Evolutionary conservation across 495 filamentous ascomycete species (phyloP).

Genomic region (Bryoglossum gracile): DNA sequence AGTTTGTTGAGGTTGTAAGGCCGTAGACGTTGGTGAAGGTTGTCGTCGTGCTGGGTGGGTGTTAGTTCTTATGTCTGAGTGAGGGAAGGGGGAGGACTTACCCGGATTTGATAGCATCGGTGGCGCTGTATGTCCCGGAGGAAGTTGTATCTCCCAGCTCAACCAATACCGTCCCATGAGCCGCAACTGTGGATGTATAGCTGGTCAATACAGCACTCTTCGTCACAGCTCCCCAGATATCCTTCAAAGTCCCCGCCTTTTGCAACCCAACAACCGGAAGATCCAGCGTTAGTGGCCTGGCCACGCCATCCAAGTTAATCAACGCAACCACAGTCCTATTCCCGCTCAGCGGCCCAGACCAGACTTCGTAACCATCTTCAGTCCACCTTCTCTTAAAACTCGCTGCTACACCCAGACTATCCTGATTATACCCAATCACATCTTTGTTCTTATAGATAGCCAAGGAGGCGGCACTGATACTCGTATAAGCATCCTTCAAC

Average conservation of each 20-base stretch:
- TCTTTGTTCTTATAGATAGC: slow-evolving; percentile 49
- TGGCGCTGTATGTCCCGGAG: slow-evolving; percentile 27
- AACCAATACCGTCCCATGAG: slow-evolving; percentile 35
- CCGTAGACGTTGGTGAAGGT: slow-evolving; percentile 33
- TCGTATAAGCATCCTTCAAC: slow-evolving; percentile 30
- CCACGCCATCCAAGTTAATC: slow-evolving; percentile 33
- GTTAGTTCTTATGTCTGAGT: background rate
- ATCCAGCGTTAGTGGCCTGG: slow-evolving; percentile 29
- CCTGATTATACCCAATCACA: slow-evolving; percentile 56
- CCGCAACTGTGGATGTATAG: slow-evolving; percentile 30
- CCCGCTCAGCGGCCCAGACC: slow-evolving; percentile 36
- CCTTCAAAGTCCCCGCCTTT: slow-evolving; percentile 28
- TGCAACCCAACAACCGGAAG: slow-evolving; percentile 37
- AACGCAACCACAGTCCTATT: slow-evolving; percentile 33
- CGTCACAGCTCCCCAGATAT: slow-evolving; percentile 32
- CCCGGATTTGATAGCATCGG: slow-evolving; percentile 21
- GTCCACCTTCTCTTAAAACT: slow-evolving; percentile 29
- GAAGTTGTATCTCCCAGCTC: slow-evolving; percentile 29
- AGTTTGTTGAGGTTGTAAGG: slow-evolving; percentile 29
- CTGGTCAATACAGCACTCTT: slow-evolving; percentile 27
- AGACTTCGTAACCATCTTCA: slow-evolving; percentile 35
- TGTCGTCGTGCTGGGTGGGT: slow-evolving; percentile 16
- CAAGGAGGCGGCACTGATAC: slow-evolving; percentile 35
- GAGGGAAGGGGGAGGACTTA: slow-evolving; percentile 12
- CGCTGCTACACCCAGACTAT: slow-evolving; percentile 35